Conservation (phyloP, 2,329 filamentous ascomycete genomes). For the Botrytis paeoniae region DNA sequence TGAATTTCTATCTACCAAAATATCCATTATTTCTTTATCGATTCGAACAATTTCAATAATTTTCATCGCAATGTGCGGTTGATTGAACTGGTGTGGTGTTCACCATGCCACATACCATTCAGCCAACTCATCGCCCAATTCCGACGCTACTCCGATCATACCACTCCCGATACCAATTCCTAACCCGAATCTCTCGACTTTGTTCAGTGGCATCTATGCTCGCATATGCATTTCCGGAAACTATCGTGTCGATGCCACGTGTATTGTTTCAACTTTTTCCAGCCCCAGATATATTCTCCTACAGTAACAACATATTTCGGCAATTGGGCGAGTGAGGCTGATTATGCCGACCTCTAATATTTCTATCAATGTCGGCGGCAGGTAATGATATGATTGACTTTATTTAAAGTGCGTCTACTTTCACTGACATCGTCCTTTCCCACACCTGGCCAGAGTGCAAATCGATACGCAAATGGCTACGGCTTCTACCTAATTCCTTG, state of each 20-base stretch:
- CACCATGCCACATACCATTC: constrained; percentile 12
- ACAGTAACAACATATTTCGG: neutral
- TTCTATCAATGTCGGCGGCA: neutral
- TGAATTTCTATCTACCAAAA: neutral
- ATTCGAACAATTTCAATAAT: neutral
- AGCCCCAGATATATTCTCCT: neutral
- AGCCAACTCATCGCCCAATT: constrained; percentile 14
- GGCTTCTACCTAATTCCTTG: neutral
- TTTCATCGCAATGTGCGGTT: neutral
- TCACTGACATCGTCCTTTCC: neutral
- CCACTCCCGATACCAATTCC: neutral
- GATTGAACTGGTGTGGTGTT: constrained; percentile 12
- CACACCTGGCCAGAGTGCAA: neutral
- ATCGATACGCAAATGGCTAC: neutral
- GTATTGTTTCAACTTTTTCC: constrained; percentile 3
- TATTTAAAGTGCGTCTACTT: neutral
- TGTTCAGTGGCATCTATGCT: neutral
- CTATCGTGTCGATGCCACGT: constrained; percentile 15
- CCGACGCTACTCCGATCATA: constrained; percentile 6
- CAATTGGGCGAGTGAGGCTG: neutral
- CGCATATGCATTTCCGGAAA: neutral
- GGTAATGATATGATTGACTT: neutral
- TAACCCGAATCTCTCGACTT: neutral
- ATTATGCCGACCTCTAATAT: neutral
- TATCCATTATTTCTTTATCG: neutral